Conservation (phyloP, 2,329 filamentous ascomycete species). For the Phialophora expanda region DNA sequence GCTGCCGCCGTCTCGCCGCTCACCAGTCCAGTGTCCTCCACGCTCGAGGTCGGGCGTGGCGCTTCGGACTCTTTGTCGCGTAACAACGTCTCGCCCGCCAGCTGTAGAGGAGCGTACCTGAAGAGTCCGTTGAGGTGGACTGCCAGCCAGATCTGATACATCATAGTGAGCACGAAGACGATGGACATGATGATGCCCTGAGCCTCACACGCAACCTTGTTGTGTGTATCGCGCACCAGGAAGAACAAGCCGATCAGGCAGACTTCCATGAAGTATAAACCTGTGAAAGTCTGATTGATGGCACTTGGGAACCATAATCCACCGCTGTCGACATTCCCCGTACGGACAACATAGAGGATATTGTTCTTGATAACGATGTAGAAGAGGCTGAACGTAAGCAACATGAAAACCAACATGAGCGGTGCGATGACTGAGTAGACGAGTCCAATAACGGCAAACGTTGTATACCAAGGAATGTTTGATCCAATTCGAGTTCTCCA, state of each 20-base stretch:
- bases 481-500: slow-evolving; percentile 30
- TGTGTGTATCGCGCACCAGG: slow-evolving; percentile 26
- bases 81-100: slow-evolving; percentile 26
- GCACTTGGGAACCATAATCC: slow-evolving; percentile 31
- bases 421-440: slow-evolving; percentile 32
- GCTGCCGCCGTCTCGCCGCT: slow-evolving; percentile 10
- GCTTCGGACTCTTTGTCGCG: slow-evolving; percentile 19
- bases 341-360: slow-evolving; percentile 29
- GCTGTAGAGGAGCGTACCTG: slow-evolving; percentile 33
- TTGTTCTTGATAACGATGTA: slow-evolving; percentile 33
- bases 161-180: slow-evolving; percentile 25
- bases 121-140: slow-evolving; percentile 30
- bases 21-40: slow-evolving; percentile 4
- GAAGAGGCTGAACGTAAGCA: slow-evolving; percentile 31
- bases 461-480: slow-evolving; percentile 33
- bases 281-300: slow-evolving; percentile 33
- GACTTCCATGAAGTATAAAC: slow-evolving; percentile 33
- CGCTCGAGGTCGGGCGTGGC: slow-evolving; percentile 12
- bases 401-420: slow-evolving; percentile 30
- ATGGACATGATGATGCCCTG: slow-evolving; percentile 33
- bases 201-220: slow-evolving; percentile 24
- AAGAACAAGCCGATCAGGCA: slow-evolving; percentile 34
- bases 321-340: slow-evolving; percentile 28
- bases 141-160: slow-evolving; percentile 30
- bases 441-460: slow-evolving; percentile 30